These are phyloP conservation scores for Leccinellum luteum DNA, from an alignment of 768 basidiomycete species.

Conservation along the genomic window DNA sequence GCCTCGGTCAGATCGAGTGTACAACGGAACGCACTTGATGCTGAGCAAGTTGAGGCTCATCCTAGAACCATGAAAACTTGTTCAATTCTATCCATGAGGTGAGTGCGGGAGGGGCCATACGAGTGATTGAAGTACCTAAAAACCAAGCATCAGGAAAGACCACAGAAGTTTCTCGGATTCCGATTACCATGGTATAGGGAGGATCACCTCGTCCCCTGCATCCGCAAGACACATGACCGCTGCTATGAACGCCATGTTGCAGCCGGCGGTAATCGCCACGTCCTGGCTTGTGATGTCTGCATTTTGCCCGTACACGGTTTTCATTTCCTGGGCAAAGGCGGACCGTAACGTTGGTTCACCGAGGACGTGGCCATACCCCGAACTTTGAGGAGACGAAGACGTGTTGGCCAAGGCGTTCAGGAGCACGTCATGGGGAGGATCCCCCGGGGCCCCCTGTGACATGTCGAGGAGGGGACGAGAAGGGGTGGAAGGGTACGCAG, in stretches of 20 bases:
- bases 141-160: background rate
- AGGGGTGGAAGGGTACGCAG: slow-evolving; percentile 39
- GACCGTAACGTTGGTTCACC: slow-evolving; percentile 55
- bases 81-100: background rate
- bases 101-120: slow-evolving; percentile 28
- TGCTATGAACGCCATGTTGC: slow-evolving; percentile 70
- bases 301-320: slow-evolving; percentile 47
- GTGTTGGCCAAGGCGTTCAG: slow-evolving; percentile 47
- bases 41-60: slow-evolving; percentile 69
- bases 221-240: slow-evolving; percentile 63
- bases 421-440: slow-evolving; percentile 54
- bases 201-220: slow-evolving; percentile 65
- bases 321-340: slow-evolving; percentile 62
- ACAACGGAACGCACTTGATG: slow-evolving; percentile 55
- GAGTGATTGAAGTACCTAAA: slow-evolving; percentile 67
- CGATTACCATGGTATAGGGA: slow-evolving; percentile 66
- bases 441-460: slow-evolving; percentile 74
- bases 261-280: slow-evolving; percentile 67
- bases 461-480: slow-evolving; percentile 60
- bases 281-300: slow-evolving; percentile 53
- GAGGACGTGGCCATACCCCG: slow-evolving; percentile 57
- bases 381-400: slow-evolving; percentile 40
- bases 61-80: slow-evolving; percentile 29
- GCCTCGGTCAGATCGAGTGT: slow-evolving; percentile 45
- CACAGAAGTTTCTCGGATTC: background rate